A percentile compares a stretch with the other conserved stretches of the same genome.
Conservation (phyloP, 2,329 filamentous ascomycete genomes). For the Metarhizium anisopliae region DNA sequence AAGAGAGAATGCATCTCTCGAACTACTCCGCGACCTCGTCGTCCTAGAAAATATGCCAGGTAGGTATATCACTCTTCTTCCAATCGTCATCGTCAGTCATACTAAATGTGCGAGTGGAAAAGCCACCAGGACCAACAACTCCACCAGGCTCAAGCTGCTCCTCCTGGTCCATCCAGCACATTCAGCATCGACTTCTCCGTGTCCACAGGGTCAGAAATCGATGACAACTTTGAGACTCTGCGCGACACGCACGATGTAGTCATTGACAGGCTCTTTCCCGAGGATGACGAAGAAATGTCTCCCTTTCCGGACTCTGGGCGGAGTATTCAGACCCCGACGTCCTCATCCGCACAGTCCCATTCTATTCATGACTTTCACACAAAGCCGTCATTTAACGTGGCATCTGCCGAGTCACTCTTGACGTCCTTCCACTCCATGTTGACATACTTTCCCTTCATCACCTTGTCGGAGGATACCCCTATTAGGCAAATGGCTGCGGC, state of each 20-base stretch:
- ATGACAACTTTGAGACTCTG: slow-evolving; percentile 32
- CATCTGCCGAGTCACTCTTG: slow-evolving; percentile 40
- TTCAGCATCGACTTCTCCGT: slow-evolving; percentile 46
- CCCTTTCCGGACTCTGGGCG: not conserved
- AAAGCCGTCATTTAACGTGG: slow-evolving; percentile 45
- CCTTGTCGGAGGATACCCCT: slow-evolving; percentile 29
- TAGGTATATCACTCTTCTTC: slow-evolving; percentile 18
- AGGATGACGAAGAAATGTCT: slow-evolving; percentile 13
- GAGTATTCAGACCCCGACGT: slow-evolving; percentile 17
- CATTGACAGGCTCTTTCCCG: slow-evolving; percentile 31
- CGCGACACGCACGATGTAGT: slow-evolving; percentile 32
- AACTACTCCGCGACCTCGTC: slow-evolving; percentile 39
- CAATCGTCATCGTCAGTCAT: not conserved
- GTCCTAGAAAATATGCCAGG: slow-evolving; percentile 34
- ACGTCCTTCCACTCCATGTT: slow-evolving; percentile 34
- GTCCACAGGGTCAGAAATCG: slow-evolving; percentile 27
- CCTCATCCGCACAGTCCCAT: slow-evolving; percentile 18
- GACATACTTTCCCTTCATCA: slow-evolving; percentile 33
- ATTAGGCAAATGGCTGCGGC: slow-evolving; percentile 34
- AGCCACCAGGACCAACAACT: not conserved
- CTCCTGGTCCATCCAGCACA: slow-evolving; percentile 35
- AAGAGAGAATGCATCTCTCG: slow-evolving; percentile 46
- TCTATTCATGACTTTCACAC: slow-evolving; percentile 31
- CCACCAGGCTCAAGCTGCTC: slow-evolving; percentile 12
- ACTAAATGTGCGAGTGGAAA: not conserved